Percentiles rank a stretch among this genome's conserved stretches.
These are phyloP conservation scores for Stachybotrys chartarum DNA, from an alignment of 2,329 filamentous ascomycete species.

Conservation along the genomic window DNA sequence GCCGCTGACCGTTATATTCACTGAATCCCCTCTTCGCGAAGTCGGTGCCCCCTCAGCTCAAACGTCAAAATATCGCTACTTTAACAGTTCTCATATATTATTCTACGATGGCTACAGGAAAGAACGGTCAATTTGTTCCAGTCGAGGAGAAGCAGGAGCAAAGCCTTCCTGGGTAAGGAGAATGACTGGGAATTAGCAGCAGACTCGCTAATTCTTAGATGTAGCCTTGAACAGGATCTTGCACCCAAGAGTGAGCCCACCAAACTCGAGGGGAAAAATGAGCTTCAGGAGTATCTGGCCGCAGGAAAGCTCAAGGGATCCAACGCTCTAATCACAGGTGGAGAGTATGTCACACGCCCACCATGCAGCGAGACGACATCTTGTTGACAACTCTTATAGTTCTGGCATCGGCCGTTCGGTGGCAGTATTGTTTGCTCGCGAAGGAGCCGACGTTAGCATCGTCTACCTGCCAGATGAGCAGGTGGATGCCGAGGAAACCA, in stretches of 20 bases:
- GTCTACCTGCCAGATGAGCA: constrained; percentile 49
- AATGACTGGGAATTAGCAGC: constrained; percentile 9
- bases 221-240: constrained; percentile 26
- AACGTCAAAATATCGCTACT: neutral
- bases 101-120: constrained; percentile 4
- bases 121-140: constrained; percentile 25
- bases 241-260: constrained; percentile 31
- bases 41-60: neutral
- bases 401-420: constrained; percentile 48
- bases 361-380: neutral
- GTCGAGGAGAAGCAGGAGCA: constrained; percentile 26
- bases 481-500: constrained; percentile 46
- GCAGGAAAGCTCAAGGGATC: constrained; percentile 41
- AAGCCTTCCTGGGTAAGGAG: constrained; percentile 21
- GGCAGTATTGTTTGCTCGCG: constrained; percentile 48
- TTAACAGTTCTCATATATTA: neutral
- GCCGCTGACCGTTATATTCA: neutral
- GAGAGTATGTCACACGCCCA: constrained; percentile 35
- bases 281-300: constrained; percentile 30
- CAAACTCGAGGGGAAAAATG: constrained; percentile 29
- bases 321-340: constrained; percentile 48
- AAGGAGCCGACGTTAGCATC: constrained; percentile 50
- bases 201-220: constrained; percentile 4
- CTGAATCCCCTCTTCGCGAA: neutral
- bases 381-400: constrained; percentile 16